Conservation (phyloP, 805 yeast genomes). For the Yamadazyma nakazawae region DNA sequence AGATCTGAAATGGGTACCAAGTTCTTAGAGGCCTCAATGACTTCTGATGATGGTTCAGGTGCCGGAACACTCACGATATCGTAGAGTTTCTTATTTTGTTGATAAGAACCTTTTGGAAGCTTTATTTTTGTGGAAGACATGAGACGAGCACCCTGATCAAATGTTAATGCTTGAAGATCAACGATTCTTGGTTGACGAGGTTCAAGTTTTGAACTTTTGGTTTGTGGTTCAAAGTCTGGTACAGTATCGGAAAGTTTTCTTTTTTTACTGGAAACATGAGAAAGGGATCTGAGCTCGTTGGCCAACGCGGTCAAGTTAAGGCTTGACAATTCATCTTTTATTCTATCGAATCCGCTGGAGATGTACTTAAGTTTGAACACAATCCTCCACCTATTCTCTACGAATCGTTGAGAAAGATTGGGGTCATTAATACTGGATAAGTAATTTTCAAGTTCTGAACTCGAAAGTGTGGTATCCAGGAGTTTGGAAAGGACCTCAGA, state of each 20-base stretch:
- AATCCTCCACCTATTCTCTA: constrained; percentile 26
- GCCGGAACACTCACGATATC: constrained; percentile 94
- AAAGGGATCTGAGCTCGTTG: not conserved
- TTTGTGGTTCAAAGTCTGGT: not conserved
- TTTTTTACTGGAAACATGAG: constrained; percentile 18
- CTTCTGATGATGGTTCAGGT: constrained; percentile 50
- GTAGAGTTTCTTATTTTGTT: constrained; percentile 65
- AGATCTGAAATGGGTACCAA: constrained; percentile 57
- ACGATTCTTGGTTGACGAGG: constrained; percentile 48
- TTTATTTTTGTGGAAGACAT: constrained; percentile 64
- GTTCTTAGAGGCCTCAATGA: constrained; percentile 28
- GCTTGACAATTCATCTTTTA: constrained; percentile 42
- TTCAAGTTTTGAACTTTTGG: constrained; percentile 1
- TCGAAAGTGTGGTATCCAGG: not conserved
- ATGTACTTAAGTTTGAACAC: constrained; percentile 48
- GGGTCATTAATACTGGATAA: constrained; percentile 1
- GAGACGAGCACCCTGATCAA: constrained; percentile 71
- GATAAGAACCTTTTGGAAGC: constrained; percentile 82
- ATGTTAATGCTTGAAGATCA: constrained; percentile 60
- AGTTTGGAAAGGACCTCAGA: not conserved
- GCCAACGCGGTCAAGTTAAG: constrained; percentile 38
- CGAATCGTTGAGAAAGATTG: not conserved
- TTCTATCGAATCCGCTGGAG: constrained; percentile 13
- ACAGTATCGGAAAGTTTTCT: constrained; percentile 12
- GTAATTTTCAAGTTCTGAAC: not conserved